phyloP scores from a whole-genome alignment of 1,139 yeast species.

The Eremothecium gossypii region DNA sequence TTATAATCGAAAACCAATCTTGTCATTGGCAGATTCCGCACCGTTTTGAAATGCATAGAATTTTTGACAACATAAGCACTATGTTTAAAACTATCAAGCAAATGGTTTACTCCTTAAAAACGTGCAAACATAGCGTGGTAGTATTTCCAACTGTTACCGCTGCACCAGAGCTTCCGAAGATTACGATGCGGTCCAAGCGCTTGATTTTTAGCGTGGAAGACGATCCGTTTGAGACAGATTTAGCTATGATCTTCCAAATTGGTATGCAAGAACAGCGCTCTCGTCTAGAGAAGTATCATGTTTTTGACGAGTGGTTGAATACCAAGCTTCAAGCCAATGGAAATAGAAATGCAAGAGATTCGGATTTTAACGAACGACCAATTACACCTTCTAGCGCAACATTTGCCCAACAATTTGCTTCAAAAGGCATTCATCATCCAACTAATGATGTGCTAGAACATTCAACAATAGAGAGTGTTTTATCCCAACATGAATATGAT shows the following conservation, averaged over 20 bases:
- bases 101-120: constrained; percentile 38
- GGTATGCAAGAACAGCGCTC: constrained; percentile 65
- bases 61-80: constrained; percentile 55
- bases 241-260: constrained; percentile 66
- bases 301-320: constrained; percentile 38
- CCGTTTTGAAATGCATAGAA: constrained; percentile 46
- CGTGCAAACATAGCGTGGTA: constrained; percentile 31
- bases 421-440: not conserved
- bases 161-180: constrained; percentile 40
- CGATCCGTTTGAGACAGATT: constrained; percentile 78
- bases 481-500: constrained; percentile 4
- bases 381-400: not conserved
- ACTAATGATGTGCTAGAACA: not conserved
- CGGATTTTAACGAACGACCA: not conserved
- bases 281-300: constrained; percentile 47
- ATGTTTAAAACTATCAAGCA: constrained; percentile 49
- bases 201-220: constrained; percentile 55
- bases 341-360: not conserved
- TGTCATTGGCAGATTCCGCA: constrained; percentile 36
- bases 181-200: constrained; percentile 38
- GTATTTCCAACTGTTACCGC: constrained; percentile 32
- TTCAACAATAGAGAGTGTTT: not conserved
- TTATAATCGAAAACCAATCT: constrained; percentile 28
- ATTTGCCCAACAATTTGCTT: not conserved
- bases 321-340: constrained; percentile 13